A percentile compares a stretch with the other conserved stretches of the same genome.
phyloP scores from a whole-genome alignment of 129 eudicot genomes.

The Smallanthus sonchifolius region DNA sequence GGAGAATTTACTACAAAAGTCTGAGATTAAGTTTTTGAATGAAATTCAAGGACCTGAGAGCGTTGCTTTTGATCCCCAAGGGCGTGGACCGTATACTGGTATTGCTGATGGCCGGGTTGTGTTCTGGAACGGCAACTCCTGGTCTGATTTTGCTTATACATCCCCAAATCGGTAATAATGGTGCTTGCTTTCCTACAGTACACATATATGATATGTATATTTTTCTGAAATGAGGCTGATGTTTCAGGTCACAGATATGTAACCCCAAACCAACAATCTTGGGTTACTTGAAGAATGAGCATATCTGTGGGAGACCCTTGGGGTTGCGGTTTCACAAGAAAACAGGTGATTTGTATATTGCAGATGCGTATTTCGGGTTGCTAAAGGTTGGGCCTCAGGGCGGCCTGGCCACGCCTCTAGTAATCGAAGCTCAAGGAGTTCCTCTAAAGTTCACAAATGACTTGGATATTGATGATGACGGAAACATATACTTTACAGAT shows the following conservation, averaged over 20 bases:
- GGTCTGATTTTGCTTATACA: slow-evolving; percentile 76
- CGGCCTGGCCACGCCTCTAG: slow-evolving; percentile 70
- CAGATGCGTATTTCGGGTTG: slow-evolving; percentile 92
- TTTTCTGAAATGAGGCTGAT: slow-evolving; percentile 4
- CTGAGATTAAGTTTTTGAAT: slow-evolving; percentile 65
- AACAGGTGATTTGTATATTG: slow-evolving; percentile 86
- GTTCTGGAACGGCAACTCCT: slow-evolving; percentile 64
- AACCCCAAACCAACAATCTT: slow-evolving; percentile 63
- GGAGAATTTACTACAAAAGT: slow-evolving; percentile 49
- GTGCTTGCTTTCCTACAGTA: not conserved
- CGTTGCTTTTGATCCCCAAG: slow-evolving; percentile 65
- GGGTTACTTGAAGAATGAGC: slow-evolving; percentile 72
- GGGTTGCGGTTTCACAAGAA: slow-evolving; percentile 81
- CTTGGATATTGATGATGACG: slow-evolving; percentile 76
- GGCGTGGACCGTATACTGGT: slow-evolving; percentile 84
- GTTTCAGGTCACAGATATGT: slow-evolving; percentile 69
- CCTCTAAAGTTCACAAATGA: slow-evolving; percentile 84
- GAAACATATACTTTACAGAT: slow-evolving; percentile 83
- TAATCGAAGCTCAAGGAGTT: slow-evolving; percentile 79
- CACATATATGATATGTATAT: too few relatives aligned
- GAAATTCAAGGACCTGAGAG: slow-evolving; percentile 91
- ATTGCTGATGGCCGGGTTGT: slow-evolving; percentile 81
- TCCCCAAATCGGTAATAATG: slow-evolving; percentile 66
- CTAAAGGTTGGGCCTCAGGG: slow-evolving; percentile 95
- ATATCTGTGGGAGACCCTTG: slow-evolving; percentile 89